Conservation (phyloP, 305 asterid genomes). For the Euphrasia arctica region DNA sequence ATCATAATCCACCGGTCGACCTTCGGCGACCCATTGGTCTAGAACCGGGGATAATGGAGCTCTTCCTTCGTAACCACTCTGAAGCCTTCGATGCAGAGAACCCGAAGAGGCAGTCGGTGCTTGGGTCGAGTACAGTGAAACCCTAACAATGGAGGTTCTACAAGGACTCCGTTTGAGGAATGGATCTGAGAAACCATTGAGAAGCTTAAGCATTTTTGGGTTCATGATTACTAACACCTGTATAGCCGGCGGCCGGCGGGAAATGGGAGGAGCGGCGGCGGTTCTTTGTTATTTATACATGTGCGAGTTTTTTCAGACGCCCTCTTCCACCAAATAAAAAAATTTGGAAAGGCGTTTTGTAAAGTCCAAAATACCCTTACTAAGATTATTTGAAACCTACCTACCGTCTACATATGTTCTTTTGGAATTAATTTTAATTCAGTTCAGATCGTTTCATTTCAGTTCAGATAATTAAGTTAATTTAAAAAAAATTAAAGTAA, state of each 20-base stretch:
- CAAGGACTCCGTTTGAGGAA: slow-evolving; percentile 3
- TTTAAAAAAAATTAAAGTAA: too few species aligned
- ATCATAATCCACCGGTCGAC: slow-evolving; percentile 6
- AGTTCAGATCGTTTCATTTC: too few species aligned
- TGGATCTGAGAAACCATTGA: slow-evolving; percentile 1
- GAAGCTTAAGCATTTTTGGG: slow-evolving; percentile 7
- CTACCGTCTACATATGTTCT: too few species aligned
- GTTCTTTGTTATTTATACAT: not conserved
- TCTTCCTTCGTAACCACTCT: slow-evolving; percentile 1
- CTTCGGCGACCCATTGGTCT: slow-evolving; percentile 27
- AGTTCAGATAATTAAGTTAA: too few species aligned
- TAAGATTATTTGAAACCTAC: too few species aligned
- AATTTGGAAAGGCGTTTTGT: too few species aligned
- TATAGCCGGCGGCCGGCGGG: not conserved
- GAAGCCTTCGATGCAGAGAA: slow-evolving; percentile 21
- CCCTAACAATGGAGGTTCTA: slow-evolving; percentile 16
- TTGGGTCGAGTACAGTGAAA: slow-evolving; percentile 21
- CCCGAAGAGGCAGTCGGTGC: not conserved
- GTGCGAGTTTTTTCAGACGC: too few species aligned
- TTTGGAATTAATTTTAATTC: too few species aligned
- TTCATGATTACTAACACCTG: too few species aligned
- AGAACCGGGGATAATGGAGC: slow-evolving; percentile 26
- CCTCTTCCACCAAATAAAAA: too few species aligned
- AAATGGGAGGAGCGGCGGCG: not conserved
- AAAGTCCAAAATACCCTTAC: too few species aligned